Evolutionary conservation across 345 rosid genomes (phyloP).

Genomic region (Gossypium bickii): DNA sequence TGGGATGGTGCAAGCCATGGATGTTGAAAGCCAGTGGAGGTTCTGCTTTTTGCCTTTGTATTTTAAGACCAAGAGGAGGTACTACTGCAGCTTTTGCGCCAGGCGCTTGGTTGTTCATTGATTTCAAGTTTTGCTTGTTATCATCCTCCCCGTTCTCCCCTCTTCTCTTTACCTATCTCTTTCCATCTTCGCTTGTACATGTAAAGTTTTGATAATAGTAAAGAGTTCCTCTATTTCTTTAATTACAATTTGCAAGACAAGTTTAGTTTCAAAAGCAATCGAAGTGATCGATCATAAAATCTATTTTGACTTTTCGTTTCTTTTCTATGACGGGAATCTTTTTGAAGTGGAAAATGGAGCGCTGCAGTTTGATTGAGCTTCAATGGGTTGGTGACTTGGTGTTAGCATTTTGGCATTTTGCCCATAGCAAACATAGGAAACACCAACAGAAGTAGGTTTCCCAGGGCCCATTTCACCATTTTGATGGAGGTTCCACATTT

Average conservation of each 20-base stretch:
- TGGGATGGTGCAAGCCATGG: slow-evolving; percentile 68
- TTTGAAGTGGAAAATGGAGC: not conserved
- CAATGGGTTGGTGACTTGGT: not conserved
- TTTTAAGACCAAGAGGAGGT: slow-evolving; percentile 54
- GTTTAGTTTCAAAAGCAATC: not conserved
- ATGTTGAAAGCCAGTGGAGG: slow-evolving; percentile 72
- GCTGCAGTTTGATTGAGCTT: not conserved
- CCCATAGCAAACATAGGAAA: not conserved
- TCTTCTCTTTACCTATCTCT: not conserved
- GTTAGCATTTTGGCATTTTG: not conserved
- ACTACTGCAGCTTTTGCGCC: slow-evolving; percentile 53
- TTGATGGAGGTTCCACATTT: not conserved
- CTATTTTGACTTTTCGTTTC: not conserved
- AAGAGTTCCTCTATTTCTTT: not conserved
- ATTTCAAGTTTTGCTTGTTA: not conserved
- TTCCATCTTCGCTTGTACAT: not conserved
- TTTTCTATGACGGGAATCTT: not conserved
- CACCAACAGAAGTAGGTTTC: not conserved
- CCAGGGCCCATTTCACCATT: not conserved
- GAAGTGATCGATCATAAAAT: not conserved
- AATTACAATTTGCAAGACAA: not conserved
- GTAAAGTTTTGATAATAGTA: not conserved
- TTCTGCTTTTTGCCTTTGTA: slow-evolving; percentile 80
- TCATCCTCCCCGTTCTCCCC: not conserved
- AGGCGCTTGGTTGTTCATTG: slow-evolving; percentile 45